Base-by-base conservation (phyloP, 352 stramenopile species). In the Phytophthora quininea region DNA sequence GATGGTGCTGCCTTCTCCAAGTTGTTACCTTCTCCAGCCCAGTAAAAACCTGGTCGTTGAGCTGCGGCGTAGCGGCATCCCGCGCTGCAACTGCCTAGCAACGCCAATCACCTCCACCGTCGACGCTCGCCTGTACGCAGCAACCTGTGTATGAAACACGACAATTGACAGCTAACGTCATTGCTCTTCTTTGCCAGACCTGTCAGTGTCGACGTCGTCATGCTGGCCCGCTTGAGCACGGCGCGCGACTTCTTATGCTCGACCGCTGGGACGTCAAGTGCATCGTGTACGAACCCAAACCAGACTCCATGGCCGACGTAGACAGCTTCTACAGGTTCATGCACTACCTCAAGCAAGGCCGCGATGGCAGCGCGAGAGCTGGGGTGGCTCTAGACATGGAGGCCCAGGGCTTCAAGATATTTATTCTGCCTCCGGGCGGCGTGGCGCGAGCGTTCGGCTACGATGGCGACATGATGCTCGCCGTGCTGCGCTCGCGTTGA, bases 181-280 rank as follows among this genome's bases (percentile, higher is more conserved):
- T 56, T 33, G 53, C 24, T 63, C 35, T 55, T 24, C 30, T 30
- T 45, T 35, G 11, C 12, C 50, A 93, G 85, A 7, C 85, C 85
- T 0, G 32, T 80, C 43, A 62, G 64, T 31, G 61, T 93, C 43
- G 69, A 92, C 47, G 77, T 92, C 30, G 73, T 82, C 14, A 78
- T 90, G 53, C 60, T 92, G 15, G 83, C 85, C 37, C 80, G 74
- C 12, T 40, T 93, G 30, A 46, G 62, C 42, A 76, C 88, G 56
- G 88, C 80, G 32, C 59, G 63, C 3, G 73, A 89, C 48, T 92
- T 93, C 64, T 93, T 54, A 83, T 86, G 67, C 52, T 90, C n/a
- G 76, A 86, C 40, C 68, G 68, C 24, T 63, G 67, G 7, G 70
- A 78, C 33, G 63, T 89, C 19, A 70, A 73, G 15, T 78, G 81